These are phyloP conservation scores for Mortierella sp. DNA, from an alignment of 371 early-diverging fungal genomes.

Conservation along the genomic window DNA sequence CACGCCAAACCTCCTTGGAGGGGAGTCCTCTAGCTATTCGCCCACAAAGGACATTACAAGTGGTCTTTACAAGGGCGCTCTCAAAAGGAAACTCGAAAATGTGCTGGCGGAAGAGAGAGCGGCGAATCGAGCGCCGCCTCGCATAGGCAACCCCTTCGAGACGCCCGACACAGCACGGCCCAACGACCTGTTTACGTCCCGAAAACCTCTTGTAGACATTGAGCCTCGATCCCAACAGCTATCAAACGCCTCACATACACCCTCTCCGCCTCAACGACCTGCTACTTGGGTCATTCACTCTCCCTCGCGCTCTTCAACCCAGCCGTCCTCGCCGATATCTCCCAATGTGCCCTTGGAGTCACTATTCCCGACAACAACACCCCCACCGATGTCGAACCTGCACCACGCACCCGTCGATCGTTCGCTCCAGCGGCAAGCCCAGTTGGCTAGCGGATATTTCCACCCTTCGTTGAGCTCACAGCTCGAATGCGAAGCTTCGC, in stretches of 20 bases:
- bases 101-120: constrained; percentile 31
- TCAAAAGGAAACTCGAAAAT: constrained; percentile 38
- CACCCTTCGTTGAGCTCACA: constrained; percentile 2
- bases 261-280: neutral
- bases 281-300: neutral
- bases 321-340: neutral
- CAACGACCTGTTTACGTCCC: neutral
- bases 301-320: neutral
- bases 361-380: neutral
- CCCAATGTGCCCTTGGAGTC: neutral
- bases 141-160: neutral
- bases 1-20: neutral
- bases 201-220: neutral
- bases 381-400: neutral
- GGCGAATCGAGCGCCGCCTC: neutral
- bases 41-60: neutral
- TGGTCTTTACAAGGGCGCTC: constrained; percentile 11
- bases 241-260: constrained; percentile 2
- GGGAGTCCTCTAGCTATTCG: neutral
- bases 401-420: neutral
- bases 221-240: neutral
- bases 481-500: neutral
- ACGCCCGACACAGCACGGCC: neutral
- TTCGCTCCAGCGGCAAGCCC: neutral
- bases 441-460: neutral